Evolutionary conservation across 768 basidiomycete species (phyloP), one percentile per base, ranked within the genome.

Genomic region (Tylopilus felleus): DNA sequence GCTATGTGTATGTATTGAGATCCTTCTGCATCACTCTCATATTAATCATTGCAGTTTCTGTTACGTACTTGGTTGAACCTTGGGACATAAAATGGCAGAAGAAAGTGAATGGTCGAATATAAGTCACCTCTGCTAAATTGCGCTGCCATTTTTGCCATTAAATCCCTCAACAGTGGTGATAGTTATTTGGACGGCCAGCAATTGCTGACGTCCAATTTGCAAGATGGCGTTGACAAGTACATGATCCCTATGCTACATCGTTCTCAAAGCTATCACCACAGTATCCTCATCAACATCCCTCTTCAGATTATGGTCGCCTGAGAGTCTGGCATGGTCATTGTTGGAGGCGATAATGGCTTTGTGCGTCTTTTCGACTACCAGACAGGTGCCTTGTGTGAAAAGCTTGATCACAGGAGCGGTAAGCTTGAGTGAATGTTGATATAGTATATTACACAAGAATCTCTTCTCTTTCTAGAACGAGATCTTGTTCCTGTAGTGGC

Each of bases 41-140:
- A 9, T 36, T 41, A 10, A 38, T 42, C 7, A 10, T 45, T 13
- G 7, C 19, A 53, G 51, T 1, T 53, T 33, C 19, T 53, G 52
- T 36, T 50, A n/a, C n/a, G n/a, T n/a, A 45, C n/a, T 49, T 21
- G 0, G 6, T 49, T 10, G 27, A 57, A 5, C 52, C 39, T 1
- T 57, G 47, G 51, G 36, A 51, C 6, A 9, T 58, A 8, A 58
- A 58, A 31, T 58, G 53, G 53, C 17, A 58, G 6, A 54, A 54
- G 23, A 54, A 54, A 31, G 36, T n/a, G 0, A 45, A 55, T 9
- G 16, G 36, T 21, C 8, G 12, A 1, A 58, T 58, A 47, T 45
- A n/a, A 17, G 57, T 41, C 7, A 7, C 8, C 22, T 10, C 5
- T 42, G 8, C 12, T 4, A 3, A 8, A 23, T 16, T 14, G 21